phyloP scores from a whole-genome alignment of 1,284 basidiomycete genomes.

The Inonotus hispidus region DNA sequence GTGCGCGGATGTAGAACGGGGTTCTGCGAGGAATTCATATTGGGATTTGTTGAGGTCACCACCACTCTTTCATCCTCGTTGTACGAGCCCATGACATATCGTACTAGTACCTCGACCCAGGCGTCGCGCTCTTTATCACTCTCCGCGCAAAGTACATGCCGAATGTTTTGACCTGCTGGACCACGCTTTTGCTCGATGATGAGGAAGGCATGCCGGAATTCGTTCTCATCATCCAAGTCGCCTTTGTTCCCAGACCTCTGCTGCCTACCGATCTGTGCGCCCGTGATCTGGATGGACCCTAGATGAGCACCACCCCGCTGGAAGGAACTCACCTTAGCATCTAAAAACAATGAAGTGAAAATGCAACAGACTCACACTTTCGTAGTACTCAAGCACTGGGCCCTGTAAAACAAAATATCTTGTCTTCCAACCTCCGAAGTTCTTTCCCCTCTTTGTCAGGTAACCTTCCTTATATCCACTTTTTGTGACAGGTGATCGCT shows the following conservation, averaged over 20 bases:
- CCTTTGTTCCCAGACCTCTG: constrained; percentile 44
- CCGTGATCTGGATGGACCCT: constrained; percentile 81
- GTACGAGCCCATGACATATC: constrained; percentile 71
- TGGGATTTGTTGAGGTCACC: neutral
- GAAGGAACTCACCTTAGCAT: constrained; percentile 3
- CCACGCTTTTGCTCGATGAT: constrained; percentile 84
- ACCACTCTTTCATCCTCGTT: constrained; percentile 50
- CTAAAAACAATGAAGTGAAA: neutral
- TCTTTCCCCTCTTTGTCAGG: constrained; percentile 94
- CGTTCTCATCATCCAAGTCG: constrained; percentile 76
- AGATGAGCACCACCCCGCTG: constrained; percentile 88
- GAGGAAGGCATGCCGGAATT: constrained; percentile 95
- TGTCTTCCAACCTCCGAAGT: constrained; percentile 95
- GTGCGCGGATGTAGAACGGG: constrained; percentile 39
- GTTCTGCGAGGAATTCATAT: constrained; percentile 11
- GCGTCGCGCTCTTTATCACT: constrained; percentile 89
- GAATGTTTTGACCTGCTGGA: constrained; percentile 63
- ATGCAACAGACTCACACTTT: constrained; percentile 61
- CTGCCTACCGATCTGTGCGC: constrained; percentile 81
- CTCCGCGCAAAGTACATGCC: constrained; percentile 94
- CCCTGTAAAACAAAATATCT: constrained; percentile 91
- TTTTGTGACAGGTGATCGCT: constrained; percentile 69
- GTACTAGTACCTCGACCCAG: constrained; percentile 93
- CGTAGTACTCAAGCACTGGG: constrained; percentile 88
- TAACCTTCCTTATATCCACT: constrained; percentile 93